phyloP scores from a whole-genome alignment of 805 yeast species.

The Jamesozyma spencerorum region DNA sequence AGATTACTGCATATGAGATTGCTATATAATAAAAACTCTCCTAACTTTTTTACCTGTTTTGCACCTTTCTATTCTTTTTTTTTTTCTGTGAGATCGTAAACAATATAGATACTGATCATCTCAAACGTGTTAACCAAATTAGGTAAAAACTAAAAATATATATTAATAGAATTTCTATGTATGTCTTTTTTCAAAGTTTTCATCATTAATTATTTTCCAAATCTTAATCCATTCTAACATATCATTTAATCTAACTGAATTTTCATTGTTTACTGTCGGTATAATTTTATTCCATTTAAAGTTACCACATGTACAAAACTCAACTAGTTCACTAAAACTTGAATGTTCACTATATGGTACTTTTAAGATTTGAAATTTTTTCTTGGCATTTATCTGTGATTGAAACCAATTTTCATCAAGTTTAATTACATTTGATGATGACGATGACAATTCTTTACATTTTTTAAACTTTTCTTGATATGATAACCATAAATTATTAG shows the following conservation, averaged over 20 bases:
- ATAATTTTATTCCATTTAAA: slow-evolving; percentile 46
- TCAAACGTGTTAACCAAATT: too few relatives aligned
- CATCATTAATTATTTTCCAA: slow-evolving; percentile 20
- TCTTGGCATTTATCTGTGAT: slow-evolving; percentile 18
- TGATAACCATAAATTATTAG: slow-evolving; percentile 7
- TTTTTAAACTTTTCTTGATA: slow-evolving; percentile 13
- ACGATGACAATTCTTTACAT: background rate
- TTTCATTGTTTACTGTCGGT: slow-evolving; percentile 63
- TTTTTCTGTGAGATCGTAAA: too few relatives aligned
- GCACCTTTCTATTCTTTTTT: too few relatives aligned
- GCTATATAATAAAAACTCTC: too few relatives aligned
- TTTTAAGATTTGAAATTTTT: slow-evolving; percentile 39
- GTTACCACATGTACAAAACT: slow-evolving; percentile 41
- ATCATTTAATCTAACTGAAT: slow-evolving; percentile 20
- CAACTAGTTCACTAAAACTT: slow-evolving; percentile 69
- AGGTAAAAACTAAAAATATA: too few relatives aligned
- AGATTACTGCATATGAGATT: too few relatives aligned
- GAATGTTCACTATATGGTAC: slow-evolving; percentile 95
- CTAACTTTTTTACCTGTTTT: too few relatives aligned
- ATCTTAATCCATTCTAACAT: slow-evolving; percentile 31
- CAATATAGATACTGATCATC: too few relatives aligned
- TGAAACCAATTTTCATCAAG: slow-evolving; percentile 15
- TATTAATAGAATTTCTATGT: too few relatives aligned
- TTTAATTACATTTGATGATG: slow-evolving; percentile 5
- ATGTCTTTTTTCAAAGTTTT: background rate